Evolutionary conservation across 345 rosid genomes (phyloP), one percentile per base, ranked within the genome.

Genomic region (Citrus inodora): DNA sequence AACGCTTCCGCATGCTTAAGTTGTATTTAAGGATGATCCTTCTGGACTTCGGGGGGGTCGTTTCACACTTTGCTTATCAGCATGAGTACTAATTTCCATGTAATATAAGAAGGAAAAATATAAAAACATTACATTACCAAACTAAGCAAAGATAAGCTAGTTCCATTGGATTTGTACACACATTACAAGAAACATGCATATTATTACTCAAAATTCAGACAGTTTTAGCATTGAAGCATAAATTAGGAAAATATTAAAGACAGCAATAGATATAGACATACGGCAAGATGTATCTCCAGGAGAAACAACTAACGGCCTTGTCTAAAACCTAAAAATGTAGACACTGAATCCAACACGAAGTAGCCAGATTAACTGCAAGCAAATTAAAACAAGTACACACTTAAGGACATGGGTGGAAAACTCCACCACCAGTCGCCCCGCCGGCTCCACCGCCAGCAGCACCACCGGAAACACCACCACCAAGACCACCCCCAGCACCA

Each of bases 351-450:
- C 51, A 51, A 51, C 55, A 48, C 17, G 16, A 53, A 7, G 2
- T 13, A 30, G 32, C 28, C 16, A 7, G 25, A 27, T 6, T 55
- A 69, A 62, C 37, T 56, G 35, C 61, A 75, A 68, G 24, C 69
- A 61, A 51, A n/a, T 1, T 17, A 40, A n/a, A 14, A 51, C 48
- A 6, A 46, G 14, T 4, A 0, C 10, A 28, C 25, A 37, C 19
- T 74, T 9, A 86, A 81, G 85, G 83, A 22, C 25, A 60, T 33
- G 83, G 78, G 37, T 46, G 42, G 61, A 72, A 37, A n/a, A 19
- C 66, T 61, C 83, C 87, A 30, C 84, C 89, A 16, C 79, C 84
- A 3, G 33, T 55, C n/a, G 56, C 77, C 6, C 83, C 89, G 2
- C 75, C 83, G 22, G 66, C 48, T 4, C 83, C 87, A 27, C 87